Conservation (phyloP, 495 filamentous ascomycete species). For the Parachaetomium inaequale region DNA sequence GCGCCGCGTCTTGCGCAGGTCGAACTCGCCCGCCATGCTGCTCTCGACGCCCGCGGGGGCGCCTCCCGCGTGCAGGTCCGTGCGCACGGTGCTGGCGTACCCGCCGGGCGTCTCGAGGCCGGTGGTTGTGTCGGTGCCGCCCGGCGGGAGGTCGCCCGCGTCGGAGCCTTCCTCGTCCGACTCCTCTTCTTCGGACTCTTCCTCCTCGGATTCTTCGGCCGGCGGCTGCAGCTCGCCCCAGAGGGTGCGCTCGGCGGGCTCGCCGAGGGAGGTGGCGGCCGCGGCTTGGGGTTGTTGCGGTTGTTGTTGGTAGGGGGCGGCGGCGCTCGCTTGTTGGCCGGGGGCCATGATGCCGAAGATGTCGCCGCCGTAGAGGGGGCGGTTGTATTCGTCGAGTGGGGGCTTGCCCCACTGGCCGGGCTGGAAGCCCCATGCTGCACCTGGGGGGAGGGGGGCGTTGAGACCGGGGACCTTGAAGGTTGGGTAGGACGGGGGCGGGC, state of each 20-base stretch:
- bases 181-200: conserved; percentile 65
- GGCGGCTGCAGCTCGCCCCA: conserved; percentile 93
- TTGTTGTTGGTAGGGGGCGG: conserved; percentile 16
- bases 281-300: conserved; percentile 21
- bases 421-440: conserved; percentile 92
- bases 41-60: conserved; percentile 54
- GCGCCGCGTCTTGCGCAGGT: conserved; percentile 79
- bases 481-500: conserved; percentile 89
- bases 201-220: conserved; percentile 76
- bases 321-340: conserved; percentile 48
- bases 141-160: conserved; percentile 42
- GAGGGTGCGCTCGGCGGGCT: conserved; percentile 80
- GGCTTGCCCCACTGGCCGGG: conserved; percentile 96
- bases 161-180: conserved; percentile 73
- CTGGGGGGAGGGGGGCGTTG: conserved; percentile 91
- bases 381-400: conserved; percentile 85
- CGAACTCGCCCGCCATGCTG: conserved; percentile 80
- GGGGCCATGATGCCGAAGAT: conserved; percentile 78
- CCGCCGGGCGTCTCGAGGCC: conserved; percentile 80
- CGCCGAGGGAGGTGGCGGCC: conserved; percentile 56
- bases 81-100: conserved; percentile 69
- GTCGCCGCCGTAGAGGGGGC: conserved; percentile 88
- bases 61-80: conserved; percentile 33
- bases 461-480: conserved; percentile 88
- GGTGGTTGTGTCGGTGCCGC: conserved; percentile 68